Evolutionary conservation across 75 land plant species (phyloP), one percentile per base, ranked within the genome.

Genomic region (Isoetes taiwanensis): DNA sequence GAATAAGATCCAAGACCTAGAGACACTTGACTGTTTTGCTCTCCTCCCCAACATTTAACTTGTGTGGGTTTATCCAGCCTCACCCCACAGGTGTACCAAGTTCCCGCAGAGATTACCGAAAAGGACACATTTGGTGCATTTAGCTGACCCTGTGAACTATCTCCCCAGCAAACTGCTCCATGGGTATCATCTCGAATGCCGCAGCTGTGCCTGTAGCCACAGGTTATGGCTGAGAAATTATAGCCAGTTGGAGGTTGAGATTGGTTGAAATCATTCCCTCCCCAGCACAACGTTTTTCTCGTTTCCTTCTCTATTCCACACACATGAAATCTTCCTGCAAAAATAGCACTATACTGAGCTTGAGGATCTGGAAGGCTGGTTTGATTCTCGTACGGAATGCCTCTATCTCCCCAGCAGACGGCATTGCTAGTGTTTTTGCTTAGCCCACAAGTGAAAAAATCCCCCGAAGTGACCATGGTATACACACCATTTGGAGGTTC

Each of bases 131-230:
- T n/a, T n/a, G n/a, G n/a, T n/a, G n/a, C n/a, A n/a, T 2, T 55
- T 12, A 46, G 6, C 12, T 69, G 37, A 27, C 52, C 50, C n/a
- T 73, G 67, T 1, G 16, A n/a, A 0, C 17, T n/a, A 3, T 58
- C 65, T 10, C 86, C 86, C 86, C 86, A 83, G 64, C 86, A 83
- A 32, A 67, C 64, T 21, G 80, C 71, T 29, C 63, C 83, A 30
- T 83, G 86, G 46, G 57, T 56, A 20, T 67, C 75, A 42, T 63
- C 54, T 25, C 80, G 30, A 21, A 83, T 76, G 14, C 86, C 86
- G 54, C 86, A 83, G 24, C 75, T 70, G 61, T 83, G 78, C 0
- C 25, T 35, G n/a, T 54, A 53, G 5, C 86, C 83, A 1, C 75
- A 82, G 0, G 83, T 32, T 8, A 83, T 32, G 3, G 66, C 32